Evolutionary conservation across 2,329 filamentous ascomycete species (phyloP).

Genomic region (Phyllosticta citrichinensis): DNA sequence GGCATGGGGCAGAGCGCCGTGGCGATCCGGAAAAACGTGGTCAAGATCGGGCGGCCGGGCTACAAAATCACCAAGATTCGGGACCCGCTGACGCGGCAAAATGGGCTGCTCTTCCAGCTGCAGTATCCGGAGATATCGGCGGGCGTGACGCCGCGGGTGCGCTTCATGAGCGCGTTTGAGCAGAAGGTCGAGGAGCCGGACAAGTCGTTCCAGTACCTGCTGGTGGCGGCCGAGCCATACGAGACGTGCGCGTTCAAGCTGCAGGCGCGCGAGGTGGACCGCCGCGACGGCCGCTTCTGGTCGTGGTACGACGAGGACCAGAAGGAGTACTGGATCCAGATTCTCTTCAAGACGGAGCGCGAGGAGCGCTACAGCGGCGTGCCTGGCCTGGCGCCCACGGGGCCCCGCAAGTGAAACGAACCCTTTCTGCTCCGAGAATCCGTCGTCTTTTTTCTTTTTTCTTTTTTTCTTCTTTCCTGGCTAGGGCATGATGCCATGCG

Average conservation of each 20-base stretch:
- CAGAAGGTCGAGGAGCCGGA: slow-evolving; percentile 93
- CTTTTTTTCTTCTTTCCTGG: neutral
- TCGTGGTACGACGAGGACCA: slow-evolving; percentile 91
- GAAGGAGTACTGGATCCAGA: slow-evolving; percentile 95
- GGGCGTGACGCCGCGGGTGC: slow-evolving; percentile 68
- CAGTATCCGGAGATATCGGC: slow-evolving; percentile 84
- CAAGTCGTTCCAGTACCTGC: slow-evolving; percentile 86
- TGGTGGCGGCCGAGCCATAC: slow-evolving; percentile 94
- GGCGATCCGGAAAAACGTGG: slow-evolving; percentile 64
- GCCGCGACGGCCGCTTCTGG: slow-evolving; percentile 79
- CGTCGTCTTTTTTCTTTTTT: neutral
- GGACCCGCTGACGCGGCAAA: slow-evolving; percentile 78
- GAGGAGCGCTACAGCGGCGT: slow-evolving; percentile 75
- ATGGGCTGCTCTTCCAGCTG: slow-evolving; percentile 88
- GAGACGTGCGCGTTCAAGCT: slow-evolving; percentile 97
- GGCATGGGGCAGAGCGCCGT: slow-evolving; percentile 58
- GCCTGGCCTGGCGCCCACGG: slow-evolving; percentile 48
- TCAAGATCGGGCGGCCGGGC: slow-evolving; percentile 92
- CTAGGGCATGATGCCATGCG: neutral
- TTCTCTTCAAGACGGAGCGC: slow-evolving; percentile 97
- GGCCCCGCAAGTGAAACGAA: slow-evolving; percentile 14
- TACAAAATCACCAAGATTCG: slow-evolving; percentile 97
- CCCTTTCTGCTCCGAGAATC: neutral
- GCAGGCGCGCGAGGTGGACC: slow-evolving; percentile 85
- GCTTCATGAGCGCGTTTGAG: slow-evolving; percentile 97